A percentile compares a stretch with the other conserved stretches of the same genome.
Conservation (phyloP, 139 green algal genomes). For the Dunaliella sp. region DNA sequence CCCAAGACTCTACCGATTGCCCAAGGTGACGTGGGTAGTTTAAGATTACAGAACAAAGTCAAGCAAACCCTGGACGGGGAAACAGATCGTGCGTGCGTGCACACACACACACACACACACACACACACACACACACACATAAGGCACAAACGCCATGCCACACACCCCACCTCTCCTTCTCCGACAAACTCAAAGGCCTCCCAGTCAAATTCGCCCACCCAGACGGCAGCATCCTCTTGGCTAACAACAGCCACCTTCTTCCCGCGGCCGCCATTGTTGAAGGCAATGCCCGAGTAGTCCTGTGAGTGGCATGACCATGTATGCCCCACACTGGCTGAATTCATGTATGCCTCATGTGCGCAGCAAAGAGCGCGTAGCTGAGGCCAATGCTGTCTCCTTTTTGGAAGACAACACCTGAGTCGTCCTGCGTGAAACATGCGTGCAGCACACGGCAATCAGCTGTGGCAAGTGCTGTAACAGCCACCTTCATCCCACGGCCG, state of each 20-base stretch:
- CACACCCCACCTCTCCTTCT: neutral
- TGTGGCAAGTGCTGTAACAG: too few relatives aligned
- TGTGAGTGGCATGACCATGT: neutral
- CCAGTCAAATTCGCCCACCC: conserved; percentile 47
- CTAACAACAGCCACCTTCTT: neutral
- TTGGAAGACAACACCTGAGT: too few relatives aligned
- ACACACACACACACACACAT: too few relatives aligned
- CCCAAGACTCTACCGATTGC: neutral
- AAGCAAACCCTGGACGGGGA: neutral
- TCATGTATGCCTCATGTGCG: too few relatives aligned
- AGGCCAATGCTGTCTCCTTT: too few relatives aligned
- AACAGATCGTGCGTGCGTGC: neutral
- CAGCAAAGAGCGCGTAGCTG: too few relatives aligned
- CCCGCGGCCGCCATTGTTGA: neutral
- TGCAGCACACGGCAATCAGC: too few relatives aligned
- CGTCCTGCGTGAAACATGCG: too few relatives aligned
- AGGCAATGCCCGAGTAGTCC: conserved; percentile 2
- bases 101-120: neutral
- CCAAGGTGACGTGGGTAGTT: neutral
- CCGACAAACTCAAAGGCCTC: conserved; percentile 11
- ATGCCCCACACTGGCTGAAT: too few relatives aligned
- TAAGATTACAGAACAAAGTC: neutral
- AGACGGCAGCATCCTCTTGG: conserved; percentile 47
- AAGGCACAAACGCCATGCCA: too few relatives aligned
- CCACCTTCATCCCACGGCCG: too few relatives aligned